A percentile compares a stretch with the other conserved stretches of the same genome.
Conservation (phyloP, 169 alveolate genomes). For the Pseudocohnilembus persalinus region DNA sequence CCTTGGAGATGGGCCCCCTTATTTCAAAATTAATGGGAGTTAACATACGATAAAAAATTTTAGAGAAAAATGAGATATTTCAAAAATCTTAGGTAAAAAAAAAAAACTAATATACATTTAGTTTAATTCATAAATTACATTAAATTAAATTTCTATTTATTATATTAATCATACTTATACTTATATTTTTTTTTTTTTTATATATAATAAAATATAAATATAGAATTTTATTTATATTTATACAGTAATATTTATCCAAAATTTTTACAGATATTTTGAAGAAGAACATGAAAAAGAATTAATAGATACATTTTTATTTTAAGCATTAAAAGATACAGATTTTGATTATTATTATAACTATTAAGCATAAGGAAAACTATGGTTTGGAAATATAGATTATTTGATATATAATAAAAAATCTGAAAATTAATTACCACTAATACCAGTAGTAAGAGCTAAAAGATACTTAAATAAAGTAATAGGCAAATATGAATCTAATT, state of each 20-base stretch:
- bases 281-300: conserved; percentile 37
- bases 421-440: conserved; percentile 29
- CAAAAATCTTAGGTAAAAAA: conserved; percentile 4
- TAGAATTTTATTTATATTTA: too few relatives aligned
- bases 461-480: conserved; percentile 10
- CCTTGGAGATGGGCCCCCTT: conserved; percentile 51
- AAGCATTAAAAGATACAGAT: conserved; percentile 44
- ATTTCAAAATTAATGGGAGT: conserved; percentile 14
- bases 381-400: conserved; percentile 39
- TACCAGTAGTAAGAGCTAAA: conserved; percentile 29
- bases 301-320: conserved; percentile 42
- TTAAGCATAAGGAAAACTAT: conserved; percentile 14
- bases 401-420: conserved; percentile 36
- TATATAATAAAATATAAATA: too few relatives aligned
- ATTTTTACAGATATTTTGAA: too few relatives aligned
- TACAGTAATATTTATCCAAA: too few relatives aligned
- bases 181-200: too few relatives aligned
- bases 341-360: conserved; percentile 50
- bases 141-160: too few relatives aligned
- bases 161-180: too few relatives aligned
- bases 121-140: too few relatives aligned
- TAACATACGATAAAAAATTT: conserved; percentile 30
- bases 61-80: conserved; percentile 42
- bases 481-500: conserved; percentile 23
- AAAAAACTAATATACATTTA: too few relatives aligned